These are phyloP conservation scores for Fusarium coicis DNA, from an alignment of 2,329 filamentous ascomycete genomes.

Conservation along the genomic window DNA sequence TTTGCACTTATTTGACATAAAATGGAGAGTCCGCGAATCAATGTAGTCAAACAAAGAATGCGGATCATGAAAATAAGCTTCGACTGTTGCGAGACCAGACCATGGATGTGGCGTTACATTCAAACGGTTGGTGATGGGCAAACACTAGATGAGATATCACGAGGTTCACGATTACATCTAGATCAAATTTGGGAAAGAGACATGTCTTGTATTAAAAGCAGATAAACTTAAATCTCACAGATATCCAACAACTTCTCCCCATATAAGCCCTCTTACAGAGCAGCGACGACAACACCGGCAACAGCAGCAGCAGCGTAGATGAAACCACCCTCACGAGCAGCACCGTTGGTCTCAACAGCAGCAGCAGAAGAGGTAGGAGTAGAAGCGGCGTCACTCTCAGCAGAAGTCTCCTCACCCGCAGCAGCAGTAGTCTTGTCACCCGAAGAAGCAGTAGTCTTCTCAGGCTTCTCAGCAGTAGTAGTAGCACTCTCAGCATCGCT, in stretches of 20 bases:
- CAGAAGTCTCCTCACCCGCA: background rate
- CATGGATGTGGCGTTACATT: background rate
- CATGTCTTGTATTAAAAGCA: conserved; percentile 22
- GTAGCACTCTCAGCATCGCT: background rate
- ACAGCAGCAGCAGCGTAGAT: conserved; percentile 46
- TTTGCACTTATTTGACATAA: background rate
- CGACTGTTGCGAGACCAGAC: background rate
- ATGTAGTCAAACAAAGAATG: background rate
- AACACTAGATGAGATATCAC: background rate
- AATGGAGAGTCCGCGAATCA: background rate
- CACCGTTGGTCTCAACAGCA: conserved; percentile 29
- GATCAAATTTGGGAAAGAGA: background rate
- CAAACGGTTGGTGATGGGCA: background rate
- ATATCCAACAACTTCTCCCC: background rate
- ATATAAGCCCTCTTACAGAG: conserved; percentile 39
- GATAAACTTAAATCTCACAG: conserved; percentile 10
- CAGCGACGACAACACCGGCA: conserved; percentile 45
- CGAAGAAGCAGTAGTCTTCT: conserved; percentile 11
- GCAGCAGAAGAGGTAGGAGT: background rate
- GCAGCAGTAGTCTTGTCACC: background rate
- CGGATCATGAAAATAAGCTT: background rate
- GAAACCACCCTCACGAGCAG: conserved; percentile 44
- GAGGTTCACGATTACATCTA: background rate
- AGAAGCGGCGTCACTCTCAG: no score
- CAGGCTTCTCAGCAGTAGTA: conserved; percentile 11